Percentiles rank a stretch among this genome's conserved stretches.
Evolutionary conservation across 2,329 filamentous ascomycete genomes (phyloP).

Genomic region (Juglanconis juglandina): DNA sequence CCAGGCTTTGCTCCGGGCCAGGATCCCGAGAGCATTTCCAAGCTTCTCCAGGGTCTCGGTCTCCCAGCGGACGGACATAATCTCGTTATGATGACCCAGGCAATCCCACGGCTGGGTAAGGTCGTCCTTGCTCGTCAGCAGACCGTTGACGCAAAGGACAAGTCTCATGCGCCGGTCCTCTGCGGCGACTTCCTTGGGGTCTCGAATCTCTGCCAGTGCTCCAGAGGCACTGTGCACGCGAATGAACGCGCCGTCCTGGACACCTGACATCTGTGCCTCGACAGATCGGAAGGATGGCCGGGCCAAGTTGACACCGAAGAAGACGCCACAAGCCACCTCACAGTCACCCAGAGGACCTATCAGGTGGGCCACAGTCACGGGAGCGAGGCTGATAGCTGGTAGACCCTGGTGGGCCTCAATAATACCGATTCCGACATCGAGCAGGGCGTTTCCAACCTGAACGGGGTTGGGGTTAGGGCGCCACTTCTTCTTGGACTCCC

Average conservation of each 20-base stretch:
- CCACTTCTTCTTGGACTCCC: slow-evolving; percentile 59
- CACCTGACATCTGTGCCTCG: slow-evolving; percentile 80
- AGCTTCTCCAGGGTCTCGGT: slow-evolving; percentile 72
- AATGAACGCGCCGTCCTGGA: slow-evolving; percentile 85
- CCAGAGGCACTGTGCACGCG: slow-evolving; percentile 49
- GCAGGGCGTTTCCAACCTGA: slow-evolving; percentile 52
- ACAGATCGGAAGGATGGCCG: slow-evolving; percentile 82
- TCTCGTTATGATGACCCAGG: slow-evolving; percentile 69
- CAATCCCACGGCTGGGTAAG: slow-evolving; percentile 76
- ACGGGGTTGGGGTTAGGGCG: slow-evolving; percentile 66
- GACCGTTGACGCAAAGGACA: slow-evolving; percentile 80
- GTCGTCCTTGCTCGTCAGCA: slow-evolving; percentile 69
- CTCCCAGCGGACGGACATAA: slow-evolving; percentile 83
- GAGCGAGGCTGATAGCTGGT: slow-evolving; percentile 60
- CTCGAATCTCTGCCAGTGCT: slow-evolving; percentile 35
- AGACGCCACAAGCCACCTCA: slow-evolving; percentile 71
- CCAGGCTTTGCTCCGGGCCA: slow-evolving; percentile 82
- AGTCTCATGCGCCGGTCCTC: slow-evolving; percentile 70
- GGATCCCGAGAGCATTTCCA: slow-evolving; percentile 70
- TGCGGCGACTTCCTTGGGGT: slow-evolving; percentile 49
- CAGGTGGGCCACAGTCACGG: slow-evolving; percentile 71
- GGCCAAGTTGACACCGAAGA: slow-evolving; percentile 89
- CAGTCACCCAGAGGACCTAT: slow-evolving; percentile 79
- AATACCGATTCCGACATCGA: slow-evolving; percentile 74
- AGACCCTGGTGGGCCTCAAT: slow-evolving; percentile 61